Conservation (phyloP, 495 filamentous ascomycete species). For the Monascus purpureus region DNA sequence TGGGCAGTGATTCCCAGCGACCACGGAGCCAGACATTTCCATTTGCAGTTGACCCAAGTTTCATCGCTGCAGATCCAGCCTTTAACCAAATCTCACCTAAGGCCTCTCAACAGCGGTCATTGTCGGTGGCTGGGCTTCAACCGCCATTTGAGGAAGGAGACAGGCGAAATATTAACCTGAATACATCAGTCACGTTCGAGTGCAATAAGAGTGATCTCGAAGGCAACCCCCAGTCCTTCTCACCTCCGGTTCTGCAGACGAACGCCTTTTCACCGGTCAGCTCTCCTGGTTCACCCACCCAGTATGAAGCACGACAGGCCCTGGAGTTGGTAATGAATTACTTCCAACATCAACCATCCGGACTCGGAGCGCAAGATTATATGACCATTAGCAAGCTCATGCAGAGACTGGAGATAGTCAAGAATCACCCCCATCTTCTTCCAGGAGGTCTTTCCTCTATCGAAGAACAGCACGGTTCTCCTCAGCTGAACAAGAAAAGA, state of each 20-base stretch:
- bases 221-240: no score
- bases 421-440: constrained; percentile 38
- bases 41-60: constrained; percentile 50
- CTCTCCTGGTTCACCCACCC: constrained; percentile 52
- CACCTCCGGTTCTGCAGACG: constrained; percentile 25
- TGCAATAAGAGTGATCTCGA: no score
- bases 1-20: constrained; percentile 43
- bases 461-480: constrained; percentile 31
- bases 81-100: constrained; percentile 55
- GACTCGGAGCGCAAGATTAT: constrained; percentile 66
- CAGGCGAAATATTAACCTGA: constrained; percentile 8
- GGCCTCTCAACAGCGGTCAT: constrained; percentile 34
- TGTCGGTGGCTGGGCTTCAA: constrained; percentile 51
- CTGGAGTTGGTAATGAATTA: constrained; percentile 78
- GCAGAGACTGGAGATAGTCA: constrained; percentile 67
- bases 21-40: constrained; percentile 91
- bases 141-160: constrained; percentile 48
- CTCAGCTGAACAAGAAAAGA: constrained; percentile 32
- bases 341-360: constrained; percentile 58
- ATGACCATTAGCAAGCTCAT: constrained; percentile 71
- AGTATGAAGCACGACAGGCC: constrained; percentile 78
- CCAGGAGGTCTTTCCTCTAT: constrained; percentile 59
- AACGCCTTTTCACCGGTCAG: constrained; percentile 23
- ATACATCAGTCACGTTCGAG: constrained; percentile 24
- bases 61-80: constrained; percentile 48